Evolutionary conservation across 2,329 filamentous ascomycete species (phyloP).

Genomic region (Meredithiella fracta): DNA sequence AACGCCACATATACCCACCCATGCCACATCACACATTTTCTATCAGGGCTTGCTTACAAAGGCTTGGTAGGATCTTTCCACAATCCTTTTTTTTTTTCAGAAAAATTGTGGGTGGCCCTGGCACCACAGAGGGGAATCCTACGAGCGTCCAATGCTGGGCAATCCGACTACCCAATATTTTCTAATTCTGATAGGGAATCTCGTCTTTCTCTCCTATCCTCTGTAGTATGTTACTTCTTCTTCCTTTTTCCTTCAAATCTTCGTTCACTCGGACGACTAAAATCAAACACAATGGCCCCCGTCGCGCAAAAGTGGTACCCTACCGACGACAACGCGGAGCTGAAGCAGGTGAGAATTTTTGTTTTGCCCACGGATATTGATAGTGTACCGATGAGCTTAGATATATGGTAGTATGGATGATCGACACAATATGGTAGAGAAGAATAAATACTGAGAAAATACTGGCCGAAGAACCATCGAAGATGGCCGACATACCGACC

Average conservation of each 20-base stretch:
- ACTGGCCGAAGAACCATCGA: not conserved
- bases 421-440: not conserved
- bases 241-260: constrained; percentile 14
- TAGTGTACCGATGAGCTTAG: constrained; percentile 14
- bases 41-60: constrained; percentile 24
- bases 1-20: not conserved
- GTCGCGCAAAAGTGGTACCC: constrained; percentile 99
- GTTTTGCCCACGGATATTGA: constrained; percentile 17
- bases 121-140: constrained; percentile 15
- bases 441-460: not conserved
- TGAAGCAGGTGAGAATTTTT: constrained; percentile 72
- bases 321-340: constrained; percentile 73
- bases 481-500: not conserved
- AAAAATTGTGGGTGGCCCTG: constrained; percentile 16
- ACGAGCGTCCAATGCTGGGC: constrained; percentile 5
- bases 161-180: constrained; percentile 14
- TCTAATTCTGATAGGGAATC: constrained; percentile 16
- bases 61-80: constrained; percentile 25
- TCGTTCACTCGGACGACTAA: constrained; percentile 18
- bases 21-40: constrained; percentile 13
- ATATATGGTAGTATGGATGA: not conserved
- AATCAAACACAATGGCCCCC: constrained; percentile 35
- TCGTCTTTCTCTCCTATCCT: constrained; percentile 18
- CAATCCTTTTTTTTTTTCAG: constrained; percentile 22
- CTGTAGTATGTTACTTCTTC: constrained; percentile 15